Percentiles rank a stretch among this genome's conserved stretches.
Conservation (phyloP, 78 protist genomes). For the Protostelium mycophagum region DNA sequence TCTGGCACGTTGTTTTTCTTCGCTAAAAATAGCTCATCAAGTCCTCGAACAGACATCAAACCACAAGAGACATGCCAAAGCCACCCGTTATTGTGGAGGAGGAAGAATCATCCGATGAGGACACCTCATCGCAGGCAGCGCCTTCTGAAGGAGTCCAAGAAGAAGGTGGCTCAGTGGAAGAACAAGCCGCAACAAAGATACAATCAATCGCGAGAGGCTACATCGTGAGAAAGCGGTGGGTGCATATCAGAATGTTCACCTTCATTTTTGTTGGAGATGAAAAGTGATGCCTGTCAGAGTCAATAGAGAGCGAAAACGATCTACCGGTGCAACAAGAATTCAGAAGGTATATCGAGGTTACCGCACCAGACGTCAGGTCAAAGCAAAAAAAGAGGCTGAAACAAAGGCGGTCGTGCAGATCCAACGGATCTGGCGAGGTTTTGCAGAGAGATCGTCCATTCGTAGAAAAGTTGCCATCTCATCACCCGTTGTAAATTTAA, state of each 20-base stretch:
- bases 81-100: no score
- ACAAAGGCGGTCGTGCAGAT: not conserved
- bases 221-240: not conserved
- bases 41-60: no score
- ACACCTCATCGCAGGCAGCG: not conserved
- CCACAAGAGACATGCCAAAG: no score
- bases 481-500: not conserved
- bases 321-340: not conserved
- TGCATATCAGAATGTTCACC: not conserved
- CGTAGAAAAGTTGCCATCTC: not conserved
- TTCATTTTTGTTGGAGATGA: not conserved
- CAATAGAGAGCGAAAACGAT: no score
- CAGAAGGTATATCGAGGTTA: not conserved
- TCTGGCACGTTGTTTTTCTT: no score
- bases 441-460: not conserved
- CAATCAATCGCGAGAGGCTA: not conserved
- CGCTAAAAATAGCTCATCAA: no score
- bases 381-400: not conserved
- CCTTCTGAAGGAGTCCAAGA: not conserved
- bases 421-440: not conserved
- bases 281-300: not conserved
- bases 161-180: not conserved
- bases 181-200: not conserved
- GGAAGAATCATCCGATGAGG: not conserved
- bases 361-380: not conserved